Base-by-base conservation (phyloP, 805 yeast species). In the Sugiyamaella valdiviana region DNA sequence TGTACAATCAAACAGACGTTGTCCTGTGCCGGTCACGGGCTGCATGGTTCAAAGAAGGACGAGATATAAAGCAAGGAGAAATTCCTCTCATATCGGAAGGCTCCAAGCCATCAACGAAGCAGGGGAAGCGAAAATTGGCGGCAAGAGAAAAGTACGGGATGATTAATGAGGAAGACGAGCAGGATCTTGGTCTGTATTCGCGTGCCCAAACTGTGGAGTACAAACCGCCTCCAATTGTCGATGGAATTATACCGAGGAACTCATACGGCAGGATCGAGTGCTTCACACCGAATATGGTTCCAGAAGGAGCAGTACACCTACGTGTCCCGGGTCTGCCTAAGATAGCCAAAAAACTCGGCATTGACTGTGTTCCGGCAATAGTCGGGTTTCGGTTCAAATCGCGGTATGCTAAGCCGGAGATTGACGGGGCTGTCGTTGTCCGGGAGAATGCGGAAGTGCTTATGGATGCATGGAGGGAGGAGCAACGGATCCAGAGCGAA, bases 191-290 rank as follows among this genome's bases (percentile, higher is more conserved):
- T 36, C 59, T 86, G 2, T 86, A 85, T 59, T 80, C 85, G 2
- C 79, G 76, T 48, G 80, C 75, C 42, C 93, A 85, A 60, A 86
- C 95, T 0, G 80, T 79, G 48, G 41, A 75, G 9, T 85, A 73
- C 56, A 65, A 67, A 2, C 87, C 95, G 3, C 80, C 80, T 0
- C 75, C 80, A 0, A 70, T 76, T 1, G 72, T 65, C 0, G 72
- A 80, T 55, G 93, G 93, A 0, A 68, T 70, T 36, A 74, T 86
- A 9, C 76, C 79, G 2, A 83, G 78, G 54, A 87, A 86, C 63
- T 78, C 80, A 0, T 87, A 68, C 62, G 93, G 91, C 0, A 85
- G 85, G 56, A 76, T 86, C 46, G 95, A 86, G 58, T 67, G 84
- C 1, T 86, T 83, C 64, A 74, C 73, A 1, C 76, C 80, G 0